Conservation (phyloP, 73 alveolate genomes). For the Paramecium pentaurelia region DNA sequence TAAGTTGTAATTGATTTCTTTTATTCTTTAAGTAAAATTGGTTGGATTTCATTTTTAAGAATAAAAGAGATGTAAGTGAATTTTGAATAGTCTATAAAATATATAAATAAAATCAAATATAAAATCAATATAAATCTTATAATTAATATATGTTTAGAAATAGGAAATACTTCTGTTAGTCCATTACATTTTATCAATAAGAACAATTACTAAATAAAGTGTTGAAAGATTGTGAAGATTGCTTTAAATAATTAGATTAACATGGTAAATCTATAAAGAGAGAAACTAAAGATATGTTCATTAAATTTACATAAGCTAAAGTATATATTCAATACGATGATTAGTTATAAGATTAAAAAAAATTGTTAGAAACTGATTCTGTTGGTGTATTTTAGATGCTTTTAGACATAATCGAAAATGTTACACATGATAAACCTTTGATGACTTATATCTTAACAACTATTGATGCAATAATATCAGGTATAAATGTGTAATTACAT, state of each 20-base stretch:
- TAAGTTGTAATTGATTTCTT: neutral
- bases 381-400: conserved; percentile 41
- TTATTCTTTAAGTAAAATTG: neutral
- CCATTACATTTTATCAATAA: neutral
- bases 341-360: conserved; percentile 29
- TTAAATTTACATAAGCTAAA: conserved; percentile 29
- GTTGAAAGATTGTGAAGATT: neutral
- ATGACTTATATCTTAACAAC: conserved; percentile 26
- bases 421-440: conserved; percentile 16
- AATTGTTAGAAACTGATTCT: conserved; percentile 2
- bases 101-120: neutral
- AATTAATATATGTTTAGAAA: neutral
- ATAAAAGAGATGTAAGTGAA: neutral
- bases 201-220: neutral
- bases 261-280: conserved; percentile 20
- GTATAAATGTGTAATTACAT: neutral
- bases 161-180: conserved; percentile 15
- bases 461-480: conserved; percentile 22
- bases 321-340: neutral
- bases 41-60: neutral
- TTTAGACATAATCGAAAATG: conserved; percentile 7
- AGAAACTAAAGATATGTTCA: conserved; percentile 21
- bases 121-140: neutral
- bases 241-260: conserved; percentile 2
- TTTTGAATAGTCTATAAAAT: neutral